These are phyloP conservation scores for Trichoderma polysporum DNA, from an alignment of 2,329 filamentous ascomycete genomes.

Conservation along the genomic window DNA sequence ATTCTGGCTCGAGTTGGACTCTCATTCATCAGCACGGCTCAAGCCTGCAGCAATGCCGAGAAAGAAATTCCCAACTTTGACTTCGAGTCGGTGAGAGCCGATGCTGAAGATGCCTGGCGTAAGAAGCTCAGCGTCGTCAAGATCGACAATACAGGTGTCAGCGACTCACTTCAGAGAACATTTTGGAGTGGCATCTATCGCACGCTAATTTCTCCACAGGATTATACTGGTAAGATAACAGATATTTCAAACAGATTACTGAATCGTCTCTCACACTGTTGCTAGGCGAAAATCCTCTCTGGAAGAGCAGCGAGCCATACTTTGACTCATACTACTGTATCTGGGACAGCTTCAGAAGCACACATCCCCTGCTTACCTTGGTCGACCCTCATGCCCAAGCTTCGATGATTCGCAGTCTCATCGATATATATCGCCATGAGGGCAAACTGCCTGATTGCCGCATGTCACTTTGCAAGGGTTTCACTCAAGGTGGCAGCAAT, in stretches of 20 bases:
- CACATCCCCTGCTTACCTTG: conserved; percentile 69
- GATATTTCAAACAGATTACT: neutral
- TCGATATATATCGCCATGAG: conserved; percentile 70
- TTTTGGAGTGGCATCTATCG: conserved; percentile 74
- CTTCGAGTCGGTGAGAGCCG: conserved; percentile 55
- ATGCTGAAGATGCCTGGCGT: conserved; percentile 61
- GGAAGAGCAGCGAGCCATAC: conserved; percentile 70
- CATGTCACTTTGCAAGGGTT: conserved; percentile 75
- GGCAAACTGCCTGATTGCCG: conserved; percentile 73
- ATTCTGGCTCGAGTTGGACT: conserved; percentile 68
- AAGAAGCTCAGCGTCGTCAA: conserved; percentile 60
- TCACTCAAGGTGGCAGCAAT: conserved; percentile 74
- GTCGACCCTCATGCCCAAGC: conserved; percentile 67
- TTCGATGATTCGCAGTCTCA: conserved; percentile 66
- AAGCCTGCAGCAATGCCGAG: conserved; percentile 70
- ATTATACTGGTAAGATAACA: conserved; percentile 55
- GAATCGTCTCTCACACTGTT: neutral
- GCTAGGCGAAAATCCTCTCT: conserved; percentile 67
- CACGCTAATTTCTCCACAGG: conserved; percentile 68
- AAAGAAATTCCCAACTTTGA: conserved; percentile 65
- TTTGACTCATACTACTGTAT: conserved; percentile 69
- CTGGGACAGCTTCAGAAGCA: conserved; percentile 72
- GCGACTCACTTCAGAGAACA: conserved; percentile 57
- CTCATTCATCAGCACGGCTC: conserved; percentile 65
- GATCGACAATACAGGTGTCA: conserved; percentile 55